phyloP scores from a whole-genome alignment of 2,329 filamentous ascomycete genomes.

The Botrytis medusae region DNA sequence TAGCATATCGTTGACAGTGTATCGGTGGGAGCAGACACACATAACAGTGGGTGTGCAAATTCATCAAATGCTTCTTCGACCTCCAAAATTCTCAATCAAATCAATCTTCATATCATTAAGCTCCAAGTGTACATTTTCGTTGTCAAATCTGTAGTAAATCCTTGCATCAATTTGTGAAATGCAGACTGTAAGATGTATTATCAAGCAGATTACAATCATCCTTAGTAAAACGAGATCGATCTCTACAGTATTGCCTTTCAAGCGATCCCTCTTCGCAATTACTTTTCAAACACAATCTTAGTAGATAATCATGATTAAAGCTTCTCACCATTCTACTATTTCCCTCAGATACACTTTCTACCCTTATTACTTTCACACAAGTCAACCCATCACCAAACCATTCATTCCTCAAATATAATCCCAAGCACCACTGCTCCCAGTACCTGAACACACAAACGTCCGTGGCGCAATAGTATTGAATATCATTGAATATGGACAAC shows the following conservation, averaged over 20 bases:
- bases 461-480: neutral
- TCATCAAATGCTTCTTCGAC: neutral
- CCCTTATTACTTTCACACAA: neutral
- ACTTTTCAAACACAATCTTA: neutral
- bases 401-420: neutral
- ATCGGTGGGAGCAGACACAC: neutral
- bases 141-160: neutral
- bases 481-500: neutral
- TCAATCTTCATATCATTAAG: neutral
- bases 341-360: neutral
- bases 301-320: neutral
- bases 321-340: neutral
- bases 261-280: neutral
- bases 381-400: neutral
- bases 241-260: neutral
- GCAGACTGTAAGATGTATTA: neutral
- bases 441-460: neutral
- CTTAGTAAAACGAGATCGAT: neutral
- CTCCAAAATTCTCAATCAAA: neutral
- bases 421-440: neutral
- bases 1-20: conserved; percentile 14
- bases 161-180: neutral
- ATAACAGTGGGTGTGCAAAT: neutral
- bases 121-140: neutral
- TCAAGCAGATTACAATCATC: neutral